Conservation (phyloP, 306 rosid species). For the Malus asiatica region DNA sequence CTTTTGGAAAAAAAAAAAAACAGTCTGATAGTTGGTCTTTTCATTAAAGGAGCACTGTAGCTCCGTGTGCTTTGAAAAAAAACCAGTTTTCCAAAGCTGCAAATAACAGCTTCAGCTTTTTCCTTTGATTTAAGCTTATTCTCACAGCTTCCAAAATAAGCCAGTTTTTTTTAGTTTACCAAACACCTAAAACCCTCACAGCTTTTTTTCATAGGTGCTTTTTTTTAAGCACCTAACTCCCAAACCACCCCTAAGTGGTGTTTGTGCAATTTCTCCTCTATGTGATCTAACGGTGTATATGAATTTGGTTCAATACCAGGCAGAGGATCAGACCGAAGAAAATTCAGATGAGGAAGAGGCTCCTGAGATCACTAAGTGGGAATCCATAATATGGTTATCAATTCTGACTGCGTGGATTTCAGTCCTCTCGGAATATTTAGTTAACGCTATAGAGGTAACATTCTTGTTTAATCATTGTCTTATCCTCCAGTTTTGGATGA, state of each 20-base stretch:
- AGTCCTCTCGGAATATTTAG: conserved; percentile 64
- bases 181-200: too few relatives aligned
- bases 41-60: too few relatives aligned
- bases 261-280: background rate
- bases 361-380: conserved; percentile 75
- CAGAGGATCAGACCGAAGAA: conserved; percentile 30
- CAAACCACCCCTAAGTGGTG: background rate
- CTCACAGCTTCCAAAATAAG: too few relatives aligned
- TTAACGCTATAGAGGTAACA: conserved; percentile 65
- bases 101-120: too few relatives aligned
- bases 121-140: too few relatives aligned
- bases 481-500: background rate
- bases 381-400: conserved; percentile 65
- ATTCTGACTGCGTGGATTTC: conserved; percentile 71
- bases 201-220: too few relatives aligned
- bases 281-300: background rate
- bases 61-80: too few relatives aligned
- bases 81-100: too few relatives aligned
- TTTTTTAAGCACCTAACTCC: too few relatives aligned
- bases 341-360: conserved; percentile 37
- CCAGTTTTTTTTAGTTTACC: too few relatives aligned
- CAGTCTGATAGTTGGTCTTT: too few relatives aligned
- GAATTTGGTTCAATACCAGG: conserved; percentile 32
- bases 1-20: too few relatives aligned
- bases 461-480: background rate